These are phyloP conservation scores for Wickerhamiella parazyma DNA, from an alignment of 805 yeast species.

Conservation along the genomic window DNA sequence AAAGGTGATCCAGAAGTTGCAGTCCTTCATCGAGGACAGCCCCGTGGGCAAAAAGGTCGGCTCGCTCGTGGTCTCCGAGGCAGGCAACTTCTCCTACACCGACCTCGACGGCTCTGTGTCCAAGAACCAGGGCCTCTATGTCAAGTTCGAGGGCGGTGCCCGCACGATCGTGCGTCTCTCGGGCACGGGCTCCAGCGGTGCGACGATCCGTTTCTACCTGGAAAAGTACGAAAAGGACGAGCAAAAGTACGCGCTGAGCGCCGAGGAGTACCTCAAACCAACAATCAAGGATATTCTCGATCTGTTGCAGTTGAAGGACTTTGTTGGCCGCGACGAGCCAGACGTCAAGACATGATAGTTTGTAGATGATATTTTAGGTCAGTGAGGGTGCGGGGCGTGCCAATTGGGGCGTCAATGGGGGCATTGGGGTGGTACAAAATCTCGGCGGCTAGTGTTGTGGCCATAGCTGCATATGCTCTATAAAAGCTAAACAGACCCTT, in stretches of 20 bases:
- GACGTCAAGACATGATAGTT: slow-evolving; percentile 60
- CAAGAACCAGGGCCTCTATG: slow-evolving; percentile 72
- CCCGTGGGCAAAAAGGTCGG: slow-evolving; percentile 43
- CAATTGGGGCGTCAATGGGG: too few relatives aligned
- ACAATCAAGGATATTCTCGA: slow-evolving; percentile 51
- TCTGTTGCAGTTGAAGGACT: slow-evolving; percentile 58
- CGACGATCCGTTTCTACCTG: slow-evolving; percentile 83
- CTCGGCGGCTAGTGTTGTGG: too few relatives aligned
- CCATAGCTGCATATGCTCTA: too few relatives aligned
- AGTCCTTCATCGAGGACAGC: slow-evolving; percentile 25
- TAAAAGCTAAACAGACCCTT: too few relatives aligned
- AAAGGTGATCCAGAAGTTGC: slow-evolving; percentile 45
- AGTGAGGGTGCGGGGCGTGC: too few relatives aligned
- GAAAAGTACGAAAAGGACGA: slow-evolving; percentile 65
- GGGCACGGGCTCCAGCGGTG: slow-evolving; percentile 97
- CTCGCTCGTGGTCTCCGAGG: slow-evolving; percentile 48
- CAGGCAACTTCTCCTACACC: slow-evolving; percentile 82
- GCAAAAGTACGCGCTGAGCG: slow-evolving; percentile 35
- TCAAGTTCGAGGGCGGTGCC: slow-evolving; percentile 67
- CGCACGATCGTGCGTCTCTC: slow-evolving; percentile 83
- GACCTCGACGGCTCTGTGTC: slow-evolving; percentile 91
- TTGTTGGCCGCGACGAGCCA: slow-evolving; percentile 71
- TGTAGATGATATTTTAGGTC: not conserved
- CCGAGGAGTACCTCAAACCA: slow-evolving; percentile 52
- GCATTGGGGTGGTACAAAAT: too few relatives aligned